Evolutionary conservation across 768 basidiomycete species (phyloP).

Genomic region (Tulasnella sp.): DNA sequence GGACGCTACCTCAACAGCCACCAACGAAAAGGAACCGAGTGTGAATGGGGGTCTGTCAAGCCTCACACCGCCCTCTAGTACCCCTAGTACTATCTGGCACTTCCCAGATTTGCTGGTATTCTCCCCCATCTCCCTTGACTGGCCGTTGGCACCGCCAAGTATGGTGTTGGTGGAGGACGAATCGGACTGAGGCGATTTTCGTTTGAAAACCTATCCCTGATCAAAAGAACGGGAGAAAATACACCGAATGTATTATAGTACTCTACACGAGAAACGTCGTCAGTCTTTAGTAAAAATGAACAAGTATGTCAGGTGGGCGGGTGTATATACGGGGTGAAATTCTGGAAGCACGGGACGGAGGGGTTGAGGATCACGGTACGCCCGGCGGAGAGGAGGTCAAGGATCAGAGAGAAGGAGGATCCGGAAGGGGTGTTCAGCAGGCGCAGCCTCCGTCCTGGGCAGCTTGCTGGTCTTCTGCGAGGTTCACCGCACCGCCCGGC

Average conservation of each 20-base stretch:
- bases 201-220: too few relatives aligned
- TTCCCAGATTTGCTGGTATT: too few relatives aligned
- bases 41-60: background rate
- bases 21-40: background rate
- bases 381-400: background rate
- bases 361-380: background rate
- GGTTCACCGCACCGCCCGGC: slow-evolving; percentile 31
- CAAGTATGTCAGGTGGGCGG: background rate
- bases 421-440: slow-evolving; percentile 42
- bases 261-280: background rate
- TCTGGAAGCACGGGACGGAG: background rate
- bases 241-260: background rate
- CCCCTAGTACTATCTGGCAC: too few relatives aligned
- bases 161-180: background rate
- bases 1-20: background rate
- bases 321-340: background rate
- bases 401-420: background rate
- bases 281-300: background rate
- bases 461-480: slow-evolving; percentile 24
- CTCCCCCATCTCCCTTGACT: too few relatives aligned
- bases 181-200: background rate
- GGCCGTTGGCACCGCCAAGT: background rate
- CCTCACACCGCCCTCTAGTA: slow-evolving; percentile 30
- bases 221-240: background rate
- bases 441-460: slow-evolving; percentile 30